These are phyloP conservation scores for Typha latifolia DNA, from an alignment of 176 grass and related monocot species.

Conservation along the genomic window DNA sequence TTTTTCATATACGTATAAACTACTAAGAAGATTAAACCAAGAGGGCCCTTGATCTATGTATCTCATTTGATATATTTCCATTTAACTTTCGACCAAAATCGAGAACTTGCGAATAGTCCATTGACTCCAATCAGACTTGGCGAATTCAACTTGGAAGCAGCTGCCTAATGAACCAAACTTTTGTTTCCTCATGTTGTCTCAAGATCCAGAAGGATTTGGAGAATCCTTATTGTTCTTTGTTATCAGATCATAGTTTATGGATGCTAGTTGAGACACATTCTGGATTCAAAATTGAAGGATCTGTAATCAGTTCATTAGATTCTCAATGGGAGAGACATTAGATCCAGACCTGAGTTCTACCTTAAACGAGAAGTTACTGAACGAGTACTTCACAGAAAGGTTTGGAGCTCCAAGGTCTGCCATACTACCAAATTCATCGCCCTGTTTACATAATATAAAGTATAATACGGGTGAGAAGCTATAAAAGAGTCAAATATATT, in stretches of 20 bases:
- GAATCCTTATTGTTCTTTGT: constrained; percentile 57
- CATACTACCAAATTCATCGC: constrained; percentile 86
- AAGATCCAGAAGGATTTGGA: constrained; percentile 51
- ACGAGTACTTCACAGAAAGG: constrained; percentile 71
- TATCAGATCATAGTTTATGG: constrained; percentile 92
- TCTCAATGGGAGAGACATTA: background rate
- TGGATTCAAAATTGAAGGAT: constrained; percentile 16
- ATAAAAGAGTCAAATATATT: constrained; percentile 7
- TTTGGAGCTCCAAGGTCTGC: constrained; percentile 64
- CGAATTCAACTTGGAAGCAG: background rate
- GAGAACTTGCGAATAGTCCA: no score
- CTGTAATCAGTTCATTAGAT: background rate
- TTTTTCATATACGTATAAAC: background rate
- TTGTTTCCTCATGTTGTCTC: constrained; percentile 14
- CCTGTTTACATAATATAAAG: constrained; percentile 31
- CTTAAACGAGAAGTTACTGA: constrained; percentile 99
- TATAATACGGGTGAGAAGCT: constrained; percentile 1
- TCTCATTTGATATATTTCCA: background rate
- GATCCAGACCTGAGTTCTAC: constrained; percentile 21
- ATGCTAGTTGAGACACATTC: constrained; percentile 96
- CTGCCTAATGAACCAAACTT: background rate
- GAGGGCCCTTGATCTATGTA: background rate
- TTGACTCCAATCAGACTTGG: no score
- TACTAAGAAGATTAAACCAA: background rate
- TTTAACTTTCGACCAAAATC: background rate